Evolutionary conservation across 2,329 filamentous ascomycete genomes (phyloP).

Genomic region (Trichoderma breve): DNA sequence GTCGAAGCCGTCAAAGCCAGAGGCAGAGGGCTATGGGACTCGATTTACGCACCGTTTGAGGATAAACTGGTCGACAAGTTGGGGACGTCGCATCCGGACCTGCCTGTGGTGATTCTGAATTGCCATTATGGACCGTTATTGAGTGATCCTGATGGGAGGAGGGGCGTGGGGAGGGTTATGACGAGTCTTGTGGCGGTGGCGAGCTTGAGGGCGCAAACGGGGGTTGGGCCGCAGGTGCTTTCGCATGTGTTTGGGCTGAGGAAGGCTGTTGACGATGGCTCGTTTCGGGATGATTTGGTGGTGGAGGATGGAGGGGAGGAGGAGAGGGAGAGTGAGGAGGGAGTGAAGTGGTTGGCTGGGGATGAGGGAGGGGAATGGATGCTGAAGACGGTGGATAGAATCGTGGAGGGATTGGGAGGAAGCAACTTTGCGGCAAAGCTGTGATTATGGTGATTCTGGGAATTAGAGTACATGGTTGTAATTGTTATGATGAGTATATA

Average conservation of each 20-base stretch:
- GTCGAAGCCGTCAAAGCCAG: constrained; percentile 54
- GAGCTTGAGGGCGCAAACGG: constrained; percentile 74
- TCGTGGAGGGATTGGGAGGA: constrained; percentile 46
- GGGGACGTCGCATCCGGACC: constrained; percentile 72
- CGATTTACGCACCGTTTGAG: constrained; percentile 73
- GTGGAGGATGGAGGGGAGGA: constrained; percentile 37
- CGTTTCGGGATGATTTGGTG: constrained; percentile 39
- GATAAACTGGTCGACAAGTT: constrained; percentile 69
- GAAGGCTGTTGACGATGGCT: constrained; percentile 71
- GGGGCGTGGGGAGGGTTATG: constrained; percentile 64
- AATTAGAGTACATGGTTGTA: neutral
- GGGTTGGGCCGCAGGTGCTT: constrained; percentile 77
- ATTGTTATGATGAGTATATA: neutral
- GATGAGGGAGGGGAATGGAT: constrained; percentile 50
- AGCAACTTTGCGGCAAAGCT: constrained; percentile 38
- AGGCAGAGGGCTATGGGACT: constrained; percentile 69
- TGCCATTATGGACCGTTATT: constrained; percentile 73
- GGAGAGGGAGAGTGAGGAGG: constrained; percentile 36
- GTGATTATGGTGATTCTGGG: neutral
- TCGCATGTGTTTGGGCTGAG: constrained; percentile 78
- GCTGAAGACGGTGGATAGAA: constrained; percentile 43
- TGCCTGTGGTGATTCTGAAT: constrained; percentile 76
- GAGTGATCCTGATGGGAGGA: constrained; percentile 60
- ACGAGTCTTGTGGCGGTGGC: constrained; percentile 73
- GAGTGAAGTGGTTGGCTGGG: constrained; percentile 40